Percentiles rank a stretch among this genome's conserved stretches.
Evolutionary conservation across 176 grass and related monocot genomes (phyloP).

Genomic region (Panicum miliaceum): DNA sequence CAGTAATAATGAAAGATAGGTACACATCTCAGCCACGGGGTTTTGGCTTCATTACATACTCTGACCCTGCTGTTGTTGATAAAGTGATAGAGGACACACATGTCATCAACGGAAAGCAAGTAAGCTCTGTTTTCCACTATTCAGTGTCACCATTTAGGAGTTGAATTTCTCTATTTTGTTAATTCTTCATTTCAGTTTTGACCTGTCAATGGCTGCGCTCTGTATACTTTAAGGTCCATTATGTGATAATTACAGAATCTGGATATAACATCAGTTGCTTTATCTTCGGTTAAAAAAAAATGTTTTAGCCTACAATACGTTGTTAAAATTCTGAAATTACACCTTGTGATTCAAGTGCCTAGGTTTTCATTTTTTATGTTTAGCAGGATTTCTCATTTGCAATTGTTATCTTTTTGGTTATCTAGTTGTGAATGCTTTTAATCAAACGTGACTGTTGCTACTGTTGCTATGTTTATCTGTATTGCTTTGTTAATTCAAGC

Average conservation of each 20-base stretch:
- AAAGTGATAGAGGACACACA: slow-evolving; percentile 84
- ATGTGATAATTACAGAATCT: not conserved
- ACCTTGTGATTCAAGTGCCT: not conserved
- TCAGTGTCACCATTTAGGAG: not conserved
- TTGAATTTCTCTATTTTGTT: not conserved
- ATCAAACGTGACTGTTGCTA: not conserved
- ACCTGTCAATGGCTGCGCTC: not conserved
- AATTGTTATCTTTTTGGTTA: slow-evolving; percentile 1
- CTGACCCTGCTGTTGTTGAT: slow-evolving; percentile 70
- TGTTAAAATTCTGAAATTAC: not conserved
- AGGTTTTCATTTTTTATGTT: not conserved
- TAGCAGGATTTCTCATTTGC: not conserved
- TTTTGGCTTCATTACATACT: slow-evolving; percentile 96
- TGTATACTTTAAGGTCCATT: not conserved
- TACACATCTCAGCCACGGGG: slow-evolving; percentile 80
- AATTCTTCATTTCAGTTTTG: not conserved
- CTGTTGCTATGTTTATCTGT: slow-evolving; percentile 10
- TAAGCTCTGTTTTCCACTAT: slow-evolving; percentile 52
- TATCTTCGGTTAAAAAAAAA: no score
- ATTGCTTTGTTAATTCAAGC: slow-evolving; percentile 23
- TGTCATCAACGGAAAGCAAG: slow-evolving; percentile 81
- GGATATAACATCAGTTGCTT: not conserved
- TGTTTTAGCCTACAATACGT: not conserved
- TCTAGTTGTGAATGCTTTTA: slow-evolving; percentile 1
- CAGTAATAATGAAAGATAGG: slow-evolving; percentile 93